Evolutionary conservation across 305 asterid species (phyloP), one percentile per base, ranked within the genome.

Genomic region (Rubia tinctorum): DNA sequence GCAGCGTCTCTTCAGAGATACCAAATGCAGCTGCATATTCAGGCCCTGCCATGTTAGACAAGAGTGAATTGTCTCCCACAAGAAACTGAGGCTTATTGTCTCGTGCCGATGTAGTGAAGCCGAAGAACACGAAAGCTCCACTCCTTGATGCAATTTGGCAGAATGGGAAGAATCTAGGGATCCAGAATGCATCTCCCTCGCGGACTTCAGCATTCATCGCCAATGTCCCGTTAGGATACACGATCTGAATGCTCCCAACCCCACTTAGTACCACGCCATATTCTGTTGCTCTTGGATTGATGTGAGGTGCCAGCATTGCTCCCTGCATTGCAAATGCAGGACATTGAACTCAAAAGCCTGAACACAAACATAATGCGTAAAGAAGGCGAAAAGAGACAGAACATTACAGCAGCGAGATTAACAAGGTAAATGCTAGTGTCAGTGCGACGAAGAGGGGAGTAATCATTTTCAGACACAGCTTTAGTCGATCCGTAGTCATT

Each of bases 281-380:
- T 79, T 87, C 98, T 0, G 80, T 82, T 51, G 97, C 93, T 64
- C 82, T 82, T 59, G 96, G 97, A 68, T 91, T 90, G 44, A 90
- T 64, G 55, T 93, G 98, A 7, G 97, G 98, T 23, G 96, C 96
- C 96, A 93, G 82, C 97, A 93, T 86, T 44, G 97, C 85, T 66
- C 98, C 97, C 97, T 93, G 67, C 71, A 79, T 51, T 51, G 65
- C 42, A 58, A 25, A 7, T 51, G 39, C 39, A 34, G 39, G 39
- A 34, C 39, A 34, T 34, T 34, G 4, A 58, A 15, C 55, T 3
- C 27, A 20, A 59, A 34, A 59, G 34, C 8, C 3, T 18, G 39
- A 39, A 43, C 22, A 15, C 25, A 22, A 34, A 58, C 0, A 6
- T 17, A 20, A 7, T 43, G n/a, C 3, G 9, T 4, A 11, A 7